Percentiles rank a stretch among this genome's conserved stretches.
phyloP scores from a whole-genome alignment of 202 grass and related monocot species.

The Schoenoplectus tabernaemontani region DNA sequence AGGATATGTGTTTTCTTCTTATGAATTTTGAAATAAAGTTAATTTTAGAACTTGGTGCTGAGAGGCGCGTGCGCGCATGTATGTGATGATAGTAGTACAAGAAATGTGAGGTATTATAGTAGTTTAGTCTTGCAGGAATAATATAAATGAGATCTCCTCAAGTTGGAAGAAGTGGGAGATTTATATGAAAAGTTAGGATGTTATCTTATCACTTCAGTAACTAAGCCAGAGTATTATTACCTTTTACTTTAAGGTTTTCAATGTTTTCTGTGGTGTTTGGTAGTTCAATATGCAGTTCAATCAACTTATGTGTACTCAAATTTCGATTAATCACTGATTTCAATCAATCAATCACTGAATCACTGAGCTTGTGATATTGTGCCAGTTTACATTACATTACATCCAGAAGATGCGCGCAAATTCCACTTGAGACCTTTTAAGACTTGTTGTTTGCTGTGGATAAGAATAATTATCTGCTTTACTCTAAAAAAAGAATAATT shows the following conservation, averaged over 20 bases:
- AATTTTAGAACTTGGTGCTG: not conserved
- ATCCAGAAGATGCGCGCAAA: not conserved
- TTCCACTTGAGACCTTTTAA: not conserved
- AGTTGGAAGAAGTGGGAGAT: not conserved
- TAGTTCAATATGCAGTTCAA: not conserved
- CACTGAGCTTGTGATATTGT: not conserved
- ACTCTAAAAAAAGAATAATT: no score
- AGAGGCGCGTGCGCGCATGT: not conserved
- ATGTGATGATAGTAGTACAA: not conserved
- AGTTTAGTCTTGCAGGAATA: no score
- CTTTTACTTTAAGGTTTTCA: not conserved
- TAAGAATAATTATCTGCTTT: not conserved
- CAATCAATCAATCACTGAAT: not conserved
- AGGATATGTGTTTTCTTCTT: slow-evolving; percentile 7
- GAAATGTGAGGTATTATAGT: not conserved
- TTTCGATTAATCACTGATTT: not conserved
- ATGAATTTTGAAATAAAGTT: slow-evolving; percentile 5
- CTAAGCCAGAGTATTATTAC: not conserved
- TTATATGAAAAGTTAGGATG: not conserved
- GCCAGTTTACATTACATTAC: not conserved
- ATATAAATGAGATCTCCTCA: no score
- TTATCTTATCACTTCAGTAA: not conserved
- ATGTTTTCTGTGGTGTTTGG: not conserved
- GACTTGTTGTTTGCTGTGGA: not conserved
- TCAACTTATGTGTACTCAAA: not conserved